These are phyloP conservation scores for Pseudonectria foliicola DNA, from an alignment of 2,329 filamentous ascomycete species.

Conservation along the genomic window DNA sequence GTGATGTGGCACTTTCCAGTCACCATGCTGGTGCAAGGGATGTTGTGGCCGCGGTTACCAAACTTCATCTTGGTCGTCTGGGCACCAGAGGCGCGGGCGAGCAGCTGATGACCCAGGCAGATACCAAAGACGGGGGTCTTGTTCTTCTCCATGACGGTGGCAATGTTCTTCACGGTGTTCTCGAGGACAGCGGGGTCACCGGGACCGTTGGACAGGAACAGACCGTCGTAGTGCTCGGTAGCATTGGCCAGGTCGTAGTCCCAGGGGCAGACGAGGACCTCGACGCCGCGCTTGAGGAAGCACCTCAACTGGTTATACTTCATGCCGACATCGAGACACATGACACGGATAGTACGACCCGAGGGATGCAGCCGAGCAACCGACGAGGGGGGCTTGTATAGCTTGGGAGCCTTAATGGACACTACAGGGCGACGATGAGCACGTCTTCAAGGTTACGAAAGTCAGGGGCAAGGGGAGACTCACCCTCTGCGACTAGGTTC, in stretches of 20 bases:
- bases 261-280: conserved; percentile 93
- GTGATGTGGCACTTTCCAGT: conserved; percentile 98
- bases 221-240: conserved; percentile 82
- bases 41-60: conserved; percentile 97
- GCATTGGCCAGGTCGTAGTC: conserved; percentile 83
- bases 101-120: conserved; percentile 88
- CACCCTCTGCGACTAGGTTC: conserved; percentile 92
- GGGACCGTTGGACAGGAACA: conserved; percentile 97
- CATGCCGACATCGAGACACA: conserved; percentile 94
- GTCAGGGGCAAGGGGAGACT: conserved; percentile 33
- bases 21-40: conserved; percentile 91
- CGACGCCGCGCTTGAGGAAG: conserved; percentile 82
- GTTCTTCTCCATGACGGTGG: conserved; percentile 67
- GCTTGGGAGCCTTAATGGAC: conserved; percentile 77
- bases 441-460: conserved; percentile 17
- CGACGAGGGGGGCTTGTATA: conserved; percentile 70
- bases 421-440: conserved; percentile 53
- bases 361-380: conserved; percentile 78
- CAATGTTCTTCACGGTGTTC: conserved; percentile 71
- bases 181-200: conserved; percentile 87
- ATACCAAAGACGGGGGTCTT: conserved; percentile 91
- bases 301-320: conserved; percentile 98
- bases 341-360: conserved; percentile 75
- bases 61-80: conserved; percentile 96
- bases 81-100: conserved; percentile 81